Conservation (phyloP, 768 basidiomycete species). For the Rhodotorula taiwanensis region DNA sequence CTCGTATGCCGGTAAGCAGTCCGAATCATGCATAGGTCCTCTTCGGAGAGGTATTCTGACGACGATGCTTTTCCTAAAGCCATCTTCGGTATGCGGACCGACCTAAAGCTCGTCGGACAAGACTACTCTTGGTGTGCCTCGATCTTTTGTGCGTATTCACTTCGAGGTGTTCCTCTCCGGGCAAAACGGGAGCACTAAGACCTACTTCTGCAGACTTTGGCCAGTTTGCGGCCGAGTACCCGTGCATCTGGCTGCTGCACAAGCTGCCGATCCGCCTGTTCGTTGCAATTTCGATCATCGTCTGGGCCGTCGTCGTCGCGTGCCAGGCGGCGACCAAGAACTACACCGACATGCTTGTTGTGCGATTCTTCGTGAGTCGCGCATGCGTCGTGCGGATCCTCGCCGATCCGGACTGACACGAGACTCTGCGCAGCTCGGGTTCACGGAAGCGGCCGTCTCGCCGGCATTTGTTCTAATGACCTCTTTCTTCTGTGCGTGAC, state of each 20-base stretch:
- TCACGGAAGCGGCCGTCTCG: constrained; percentile 44
- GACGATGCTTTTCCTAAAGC: too few species aligned
- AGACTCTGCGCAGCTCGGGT: background rate
- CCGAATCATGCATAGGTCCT: too few species aligned
- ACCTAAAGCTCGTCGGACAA: constrained; percentile 15
- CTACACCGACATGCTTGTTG: constrained; percentile 1
- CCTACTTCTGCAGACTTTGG: constrained; percentile 5
- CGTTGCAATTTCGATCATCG: constrained; percentile 10
- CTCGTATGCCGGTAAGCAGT: constrained; percentile 3
- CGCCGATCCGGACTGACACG: background rate
- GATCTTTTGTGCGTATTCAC: constrained; percentile 11
- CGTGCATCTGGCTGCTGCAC: constrained; percentile 1
- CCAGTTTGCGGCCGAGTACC: background rate
- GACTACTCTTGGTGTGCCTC: constrained; percentile 14
- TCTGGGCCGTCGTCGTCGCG: background rate
- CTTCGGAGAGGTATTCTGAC: too few species aligned
- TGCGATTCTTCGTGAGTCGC: constrained; percentile 2
- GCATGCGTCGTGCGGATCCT: background rate
- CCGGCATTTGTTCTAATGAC: constrained; percentile 38
- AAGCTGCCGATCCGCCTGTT: constrained; percentile 10
- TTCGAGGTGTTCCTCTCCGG: too few species aligned
- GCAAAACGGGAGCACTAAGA: fast-evolving
- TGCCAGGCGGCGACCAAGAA: constrained; percentile 3
- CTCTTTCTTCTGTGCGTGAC: constrained; percentile 30
- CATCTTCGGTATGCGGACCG: constrained; percentile 25